Evolutionary conservation across 2,329 filamentous ascomycete genomes (phyloP), one percentile per base, ranked within the genome.

Genomic region (Triangularia verruculosa): DNA sequence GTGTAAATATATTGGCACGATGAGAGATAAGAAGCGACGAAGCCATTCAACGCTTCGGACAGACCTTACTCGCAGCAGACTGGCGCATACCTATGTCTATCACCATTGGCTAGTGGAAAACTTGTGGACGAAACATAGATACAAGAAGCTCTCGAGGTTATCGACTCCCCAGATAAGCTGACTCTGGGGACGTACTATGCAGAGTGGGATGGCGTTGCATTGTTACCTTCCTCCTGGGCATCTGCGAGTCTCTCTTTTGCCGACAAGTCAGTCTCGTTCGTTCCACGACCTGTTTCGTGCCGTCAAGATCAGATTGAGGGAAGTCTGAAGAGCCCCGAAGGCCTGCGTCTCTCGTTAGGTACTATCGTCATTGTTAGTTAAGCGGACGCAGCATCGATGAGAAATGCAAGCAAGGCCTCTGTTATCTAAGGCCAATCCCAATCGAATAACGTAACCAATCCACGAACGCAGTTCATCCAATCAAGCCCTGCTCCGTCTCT

Each of bases 391-490:
- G 20, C 6, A 17, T 47, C n/a, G 34, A 5, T 17, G 34, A 5
- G 34, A 43, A 32, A 43, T 20, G 34, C 34, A 43, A 17, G 34
- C 34, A 43, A 28, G 15, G 51, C 51, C 20, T 17, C 20, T 59
- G 57, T 59, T 59, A 59, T 59, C 57, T 59, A 20, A 59, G 27
- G 20, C 57, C 57, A 59, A 59, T 59, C 57, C 57, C 34, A 59
- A 59, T 59, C 15, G n/a, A 59, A 59, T 59, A 59, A 59, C 57
- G 57, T 59, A 59, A 59, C 56, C 6, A 57, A 12, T 34, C 20
- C 13, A 47, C 9, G 7, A 47, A 47, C n/a, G n/a, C n/a, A 17
- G n/a, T 8, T 17, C 39, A 15, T 20, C 56, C 32, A 58, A 58
- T 58, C 56, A 58, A 27, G n/a, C 52, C 17, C 15, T 43, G 4